A percentile compares a stretch with the other conserved stretches of the same genome.
These are phyloP conservation scores for Eleusine indica DNA, from an alignment of 176 grass and related monocot species.

Conservation along the genomic window DNA sequence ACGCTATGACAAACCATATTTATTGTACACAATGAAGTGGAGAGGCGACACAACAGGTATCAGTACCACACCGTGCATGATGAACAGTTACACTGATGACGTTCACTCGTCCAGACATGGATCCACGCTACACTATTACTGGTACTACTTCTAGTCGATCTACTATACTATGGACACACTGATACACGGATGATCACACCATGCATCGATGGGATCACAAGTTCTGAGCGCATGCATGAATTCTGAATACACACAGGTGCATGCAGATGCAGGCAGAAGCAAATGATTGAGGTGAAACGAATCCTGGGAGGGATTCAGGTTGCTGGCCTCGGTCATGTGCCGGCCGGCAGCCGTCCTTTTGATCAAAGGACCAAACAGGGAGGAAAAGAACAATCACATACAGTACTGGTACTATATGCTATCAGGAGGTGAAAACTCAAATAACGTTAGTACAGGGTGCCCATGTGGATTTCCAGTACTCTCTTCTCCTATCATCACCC, in stretches of 20 bases:
- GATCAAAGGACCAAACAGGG: constrained; percentile 32
- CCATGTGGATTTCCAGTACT: constrained; percentile 36
- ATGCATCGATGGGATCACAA: neutral
- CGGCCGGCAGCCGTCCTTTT: constrained; percentile 16
- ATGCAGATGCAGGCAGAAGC: constrained; percentile 6
- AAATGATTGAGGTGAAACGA: constrained; percentile 52
- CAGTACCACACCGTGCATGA: neutral
- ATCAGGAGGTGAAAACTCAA: constrained; percentile 8
- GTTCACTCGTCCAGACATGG: no score
- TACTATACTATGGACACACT: neutral
- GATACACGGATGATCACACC: neutral
- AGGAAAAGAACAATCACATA: constrained; percentile 32
- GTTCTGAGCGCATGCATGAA: constrained; percentile 22
- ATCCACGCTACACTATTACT: neutral
- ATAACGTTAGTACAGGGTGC: neutral
- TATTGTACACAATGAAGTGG: constrained; percentile 15
- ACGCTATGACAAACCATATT: neutral
- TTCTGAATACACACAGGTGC: constrained; percentile 19
- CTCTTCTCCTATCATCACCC: neutral
- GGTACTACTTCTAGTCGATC: neutral
- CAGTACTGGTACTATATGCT: constrained; percentile 18
- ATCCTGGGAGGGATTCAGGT: neutral
- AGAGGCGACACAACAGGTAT: constrained; percentile 36
- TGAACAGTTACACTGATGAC: neutral
- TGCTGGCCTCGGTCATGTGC: constrained; percentile 39